Percentiles rank a stretch among this genome's conserved stretches.
Evolutionary conservation across 2,329 filamentous ascomycete genomes (phyloP).

Genomic region (Chaetomium sp.): DNA sequence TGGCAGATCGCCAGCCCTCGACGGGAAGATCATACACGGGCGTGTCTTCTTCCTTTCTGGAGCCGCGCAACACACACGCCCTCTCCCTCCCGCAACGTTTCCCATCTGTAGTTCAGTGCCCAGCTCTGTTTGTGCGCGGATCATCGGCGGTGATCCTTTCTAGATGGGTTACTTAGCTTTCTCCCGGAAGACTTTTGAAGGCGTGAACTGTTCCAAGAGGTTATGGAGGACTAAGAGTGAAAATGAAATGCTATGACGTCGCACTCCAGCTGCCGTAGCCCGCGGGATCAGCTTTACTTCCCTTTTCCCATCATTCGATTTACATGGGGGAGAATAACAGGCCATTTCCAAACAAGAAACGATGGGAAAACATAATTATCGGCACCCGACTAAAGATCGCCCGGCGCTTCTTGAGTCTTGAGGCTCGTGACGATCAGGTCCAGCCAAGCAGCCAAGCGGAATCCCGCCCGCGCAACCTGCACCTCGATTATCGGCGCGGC

Average conservation of each 20-base stretch:
- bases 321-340: too few species aligned
- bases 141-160: slow-evolving; percentile 1
- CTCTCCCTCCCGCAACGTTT: neutral
- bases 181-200: neutral
- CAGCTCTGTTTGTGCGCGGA: neutral
- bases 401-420: slow-evolving; percentile 7
- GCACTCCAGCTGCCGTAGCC: neutral
- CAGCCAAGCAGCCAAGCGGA: slow-evolving; percentile 61
- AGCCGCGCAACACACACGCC: neutral
- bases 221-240: too few species aligned
- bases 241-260: neutral
- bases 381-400: slow-evolving; percentile 13
- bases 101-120: neutral
- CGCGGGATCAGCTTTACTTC: slow-evolving; percentile 1
- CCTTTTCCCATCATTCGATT: neutral
- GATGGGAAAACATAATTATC: neutral
- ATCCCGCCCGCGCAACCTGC: slow-evolving; percentile 63
- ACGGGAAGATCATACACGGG: slow-evolving; percentile 15
- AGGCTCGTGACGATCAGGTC: slow-evolving; percentile 48
- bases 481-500: slow-evolving; percentile 59
- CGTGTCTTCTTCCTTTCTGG: neutral
- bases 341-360: too few species aligned
- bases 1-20: slow-evolving; percentile 3
- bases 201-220: neutral
- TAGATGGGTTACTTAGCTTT: neutral